Evolutionary conservation across 1,284 basidiomycete species (phyloP), one percentile per base, ranked within the genome.

Genomic region (Tilletia caries): DNA sequence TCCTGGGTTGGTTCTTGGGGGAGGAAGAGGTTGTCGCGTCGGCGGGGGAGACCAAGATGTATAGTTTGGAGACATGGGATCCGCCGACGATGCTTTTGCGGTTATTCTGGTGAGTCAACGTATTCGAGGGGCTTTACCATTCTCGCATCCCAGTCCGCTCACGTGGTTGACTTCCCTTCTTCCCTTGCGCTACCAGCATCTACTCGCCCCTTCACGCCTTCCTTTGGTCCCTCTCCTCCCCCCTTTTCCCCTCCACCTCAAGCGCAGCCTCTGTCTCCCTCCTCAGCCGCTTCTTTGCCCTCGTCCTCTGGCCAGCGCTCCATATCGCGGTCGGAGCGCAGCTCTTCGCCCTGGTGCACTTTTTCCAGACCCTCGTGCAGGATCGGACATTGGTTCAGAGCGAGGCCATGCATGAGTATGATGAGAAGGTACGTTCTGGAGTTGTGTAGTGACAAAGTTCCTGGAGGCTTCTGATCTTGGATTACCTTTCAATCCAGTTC

Each of bases 201-300:
- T 62, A 62, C 58, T 62, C 58, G 58, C 58, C 58, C 32, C 33
- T 62, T 4, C 58, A 62, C 23, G 58, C 58, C 18, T 62, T 62
- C 32, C 32, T 62, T 6, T 62, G 58, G 58, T 27, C 58, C 18
- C 58, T 62, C 32, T 62, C 58, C 5, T 62, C 58, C 0, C 58
- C 58, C 32, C 32, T 62, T 2, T 62, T 62, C 32, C 58, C 58
- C 10, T 62, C 58, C 23, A 34, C 58, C 2, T 34, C 58, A 10
- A 62, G 20, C 23, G 33, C 58, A 8, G 58, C 58, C 29, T 62
- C 58, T 13, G 13, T 37, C 29, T 62, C 58, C 27, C 58, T 62
- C 3, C 58, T 62, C 32, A 62, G 32, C 32, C 58, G 58, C 32
- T 37, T 62, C 58, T 37, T 62, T 23, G 58, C 58, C 18, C 58